Conservation (phyloP, 805 yeast species). For the Torulaspora indica region DNA sequence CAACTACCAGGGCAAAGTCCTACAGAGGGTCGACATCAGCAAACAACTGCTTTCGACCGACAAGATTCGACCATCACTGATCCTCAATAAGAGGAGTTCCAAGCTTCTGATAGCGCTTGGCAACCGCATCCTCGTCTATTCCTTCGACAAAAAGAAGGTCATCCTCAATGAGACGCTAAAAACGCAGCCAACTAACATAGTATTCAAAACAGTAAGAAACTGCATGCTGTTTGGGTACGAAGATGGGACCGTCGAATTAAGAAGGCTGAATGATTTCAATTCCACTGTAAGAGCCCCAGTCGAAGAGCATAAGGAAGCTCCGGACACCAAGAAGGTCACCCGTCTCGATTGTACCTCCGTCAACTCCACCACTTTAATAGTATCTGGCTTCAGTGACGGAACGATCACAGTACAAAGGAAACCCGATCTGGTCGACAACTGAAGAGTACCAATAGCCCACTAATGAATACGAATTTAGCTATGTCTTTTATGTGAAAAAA, state of each 20-base stretch:
- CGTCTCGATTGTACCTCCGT: conserved; percentile 15
- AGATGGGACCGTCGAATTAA: conserved; percentile 26
- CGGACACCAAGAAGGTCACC: neutral
- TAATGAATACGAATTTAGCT: conserved; percentile 1
- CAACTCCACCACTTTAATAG: conserved; percentile 16
- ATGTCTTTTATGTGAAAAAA: neutral
- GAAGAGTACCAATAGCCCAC: neutral
- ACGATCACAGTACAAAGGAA: conserved; percentile 16
- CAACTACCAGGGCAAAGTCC: conserved; percentile 27
- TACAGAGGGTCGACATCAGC: conserved; percentile 25
- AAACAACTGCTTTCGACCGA: conserved; percentile 12
- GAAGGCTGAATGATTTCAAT: conserved; percentile 21
- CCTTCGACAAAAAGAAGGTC: conserved; percentile 32
- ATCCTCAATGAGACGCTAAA: conserved; percentile 16
- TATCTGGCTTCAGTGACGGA: conserved; percentile 22
- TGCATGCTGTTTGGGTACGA: conserved; percentile 21
- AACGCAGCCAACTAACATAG: conserved; percentile 12
- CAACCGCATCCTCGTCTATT: conserved; percentile 25
- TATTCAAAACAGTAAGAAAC: conserved; percentile 18
- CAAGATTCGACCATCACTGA: conserved; percentile 7
- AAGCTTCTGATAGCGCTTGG: conserved; percentile 29
- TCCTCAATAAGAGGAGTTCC: conserved; percentile 31
- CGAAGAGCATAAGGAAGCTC: neutral
- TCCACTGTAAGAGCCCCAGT: conserved; percentile 1
- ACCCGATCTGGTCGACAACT: conserved; percentile 4